Evolutionary conservation across 495 filamentous ascomycete genomes (phyloP), one percentile per base, ranked within the genome.

Genomic region (Rhypophila decipiens): DNA sequence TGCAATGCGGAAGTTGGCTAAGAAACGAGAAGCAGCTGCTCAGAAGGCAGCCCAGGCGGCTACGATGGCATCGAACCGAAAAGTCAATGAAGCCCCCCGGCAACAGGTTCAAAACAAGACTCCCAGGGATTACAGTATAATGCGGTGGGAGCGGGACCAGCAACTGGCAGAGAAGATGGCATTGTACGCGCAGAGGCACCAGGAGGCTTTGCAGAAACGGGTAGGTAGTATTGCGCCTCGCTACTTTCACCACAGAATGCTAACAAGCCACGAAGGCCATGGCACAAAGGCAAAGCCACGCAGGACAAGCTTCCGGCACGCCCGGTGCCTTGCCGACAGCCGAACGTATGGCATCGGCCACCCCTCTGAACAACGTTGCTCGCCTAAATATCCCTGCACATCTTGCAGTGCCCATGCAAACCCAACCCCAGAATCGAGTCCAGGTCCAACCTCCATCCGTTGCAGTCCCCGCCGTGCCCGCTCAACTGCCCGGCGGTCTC

Each of bases 1-100:
- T 67, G 85, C 84, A 3, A 95, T 97, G 87, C 81, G 90, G 35
- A 98, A 97, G 63, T 61, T 94, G 50, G 91, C 91, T 5, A 94
- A 95, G 70, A 96, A 95, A 70, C 76, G 89, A 34, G 93, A 98
- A 70, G 84, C 83, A 4, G 76, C 78, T 34, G 65, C 80, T 20
- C 88, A 91, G 59, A 97, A 97, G 68, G 86, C 91, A 53, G 84
- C 89, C 59, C 86, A 94, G 59, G 78, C 77, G 45, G 82, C 83
- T 43, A 77, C 76, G 27, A 67, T 86, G 31, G 83, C 84, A 44
- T 83, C 84, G 13, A 72, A 82, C 57, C 74, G 85, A 34, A 90
- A 90, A 59, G 76, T 74, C 34, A 84, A 83, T 43, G 85, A 90
- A 55, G 66, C 73, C 4, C 75, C 77, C 39, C 80, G 84, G 48